Evolutionary conservation across 352 stramenopile species (phyloP), one percentile per base, ranked within the genome.

Genomic region (Pythium utonaiense): DNA sequence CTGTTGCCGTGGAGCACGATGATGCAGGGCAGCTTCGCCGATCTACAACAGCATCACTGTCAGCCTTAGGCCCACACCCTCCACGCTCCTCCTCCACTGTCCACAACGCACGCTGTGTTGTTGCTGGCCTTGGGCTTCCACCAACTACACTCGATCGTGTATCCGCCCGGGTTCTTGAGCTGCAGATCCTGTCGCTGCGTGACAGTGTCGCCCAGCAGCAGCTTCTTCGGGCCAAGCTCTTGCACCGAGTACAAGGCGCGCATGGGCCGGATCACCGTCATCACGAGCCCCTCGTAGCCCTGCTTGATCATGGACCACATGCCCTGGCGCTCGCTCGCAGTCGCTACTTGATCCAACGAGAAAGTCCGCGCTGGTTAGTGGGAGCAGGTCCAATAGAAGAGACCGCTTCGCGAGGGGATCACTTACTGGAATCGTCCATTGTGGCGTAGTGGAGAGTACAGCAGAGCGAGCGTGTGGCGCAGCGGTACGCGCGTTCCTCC

Each of bases 141-240:
- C 85, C 85, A 94, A 60, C 85, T 94, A 71, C 85, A 94, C 57
- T 94, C 79, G 70, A 93, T 74, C 21, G 81, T 87, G 48, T 82
- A 85, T 4, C 83, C 83, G 12, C 71, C 83, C 19, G 71, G 64
- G 34, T 93, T 93, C 70, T 86, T 87, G 33, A 94, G 83, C 61
- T 84, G 73, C 6, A 94, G 30, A 52, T 94, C 85, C 22, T 81
- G 56, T 22, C 85, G 82, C 17, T 88, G 70, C 28, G 85, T 81
- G n/a, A 79, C 71, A 3, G 87, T 69, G 44, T 80, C 69, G 33
- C 72, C 70, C 41, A 94, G 70, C 48, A 89, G 62, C 27, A 74
- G 55, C 41, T 72, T 73, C 61, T 71, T 86, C 1, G 81, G 80
- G 0, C 83, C 83, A 12, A 93, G 75, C 55, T 93, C 83, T 13